A percentile compares a stretch with the other conserved stretches of the same genome.
Conservation (phyloP, 1,139 yeast species). For the Yamadazyma sp. region DNA sequence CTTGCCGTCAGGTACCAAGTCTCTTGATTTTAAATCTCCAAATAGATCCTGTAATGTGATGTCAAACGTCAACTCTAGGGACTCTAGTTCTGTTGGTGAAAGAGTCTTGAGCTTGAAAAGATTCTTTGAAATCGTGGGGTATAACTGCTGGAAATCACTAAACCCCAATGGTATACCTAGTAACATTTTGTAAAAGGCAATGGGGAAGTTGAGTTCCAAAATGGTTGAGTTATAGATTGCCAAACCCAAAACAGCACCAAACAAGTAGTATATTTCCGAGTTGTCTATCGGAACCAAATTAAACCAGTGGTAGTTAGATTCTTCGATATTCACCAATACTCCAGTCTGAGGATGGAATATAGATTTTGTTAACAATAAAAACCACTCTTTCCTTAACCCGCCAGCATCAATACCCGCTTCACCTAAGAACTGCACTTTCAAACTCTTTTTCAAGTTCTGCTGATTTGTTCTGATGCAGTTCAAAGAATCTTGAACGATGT, state of each 20-base stretch:
- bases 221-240: slow-evolving; percentile 91
- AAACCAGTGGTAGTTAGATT: slow-evolving; percentile 79
- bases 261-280: slow-evolving; percentile 62
- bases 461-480: slow-evolving; percentile 58
- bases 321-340: slow-evolving; percentile 61
- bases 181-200: slow-evolving; percentile 72
- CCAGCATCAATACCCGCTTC: slow-evolving; percentile 98
- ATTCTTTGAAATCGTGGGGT: slow-evolving; percentile 65
- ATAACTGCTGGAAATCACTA: slow-evolving; percentile 64
- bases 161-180: slow-evolving; percentile 55
- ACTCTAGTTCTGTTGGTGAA: slow-evolving; percentile 25
- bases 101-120: slow-evolving; percentile 54
- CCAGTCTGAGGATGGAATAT: slow-evolving; percentile 69
- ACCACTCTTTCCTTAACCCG: slow-evolving; percentile 93
- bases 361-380: slow-evolving; percentile 65
- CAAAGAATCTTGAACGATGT: slow-evolving; percentile 74
- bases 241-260: slow-evolving; percentile 84
- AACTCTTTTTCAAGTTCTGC: slow-evolving; percentile 67
- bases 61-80: slow-evolving; percentile 37
- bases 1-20: slow-evolving; percentile 60
- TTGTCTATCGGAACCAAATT: slow-evolving; percentile 46
- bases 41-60: slow-evolving; percentile 39
- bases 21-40: slow-evolving; percentile 40
- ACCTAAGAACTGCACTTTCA: slow-evolving; percentile 74
- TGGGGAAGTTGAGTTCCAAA: slow-evolving; percentile 74